A percentile compares a stretch with the other conserved stretches of the same genome.
Evolutionary conservation across 2,329 filamentous ascomycete species (phyloP).

Genomic region (Fusarium phyllophilum): DNA sequence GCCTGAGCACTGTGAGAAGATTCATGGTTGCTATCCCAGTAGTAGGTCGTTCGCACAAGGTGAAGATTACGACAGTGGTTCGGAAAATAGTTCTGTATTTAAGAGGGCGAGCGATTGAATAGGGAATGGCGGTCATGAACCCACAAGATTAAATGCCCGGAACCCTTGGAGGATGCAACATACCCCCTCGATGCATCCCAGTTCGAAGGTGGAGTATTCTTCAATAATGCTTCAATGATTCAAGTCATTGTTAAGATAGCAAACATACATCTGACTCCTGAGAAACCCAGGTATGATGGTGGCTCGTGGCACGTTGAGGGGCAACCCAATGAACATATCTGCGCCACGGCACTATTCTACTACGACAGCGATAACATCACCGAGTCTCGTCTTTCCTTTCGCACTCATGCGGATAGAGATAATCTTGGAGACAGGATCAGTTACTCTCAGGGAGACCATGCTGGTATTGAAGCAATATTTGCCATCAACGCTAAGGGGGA

Average conservation of each 20-base stretch:
- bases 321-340: conserved; percentile 70
- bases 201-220: conserved; percentile 43
- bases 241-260: conserved; percentile 73
- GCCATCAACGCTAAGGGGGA: conserved; percentile 40
- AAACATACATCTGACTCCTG: conserved; percentile 68
- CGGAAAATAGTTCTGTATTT: neutral
- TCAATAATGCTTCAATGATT: conserved; percentile 48
- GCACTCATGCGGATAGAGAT: conserved; percentile 50
- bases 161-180: neutral
- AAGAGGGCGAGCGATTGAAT: neutral
- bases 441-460: conserved; percentile 47
- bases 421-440: conserved; percentile 38
- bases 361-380: conserved; percentile 70
- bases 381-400: conserved; percentile 61
- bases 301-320: conserved; percentile 67
- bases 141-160: conserved; percentile 16
- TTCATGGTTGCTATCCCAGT: neutral
- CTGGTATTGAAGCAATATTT: conserved; percentile 49
- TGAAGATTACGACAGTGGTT: neutral
- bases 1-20: conserved; percentile 24
- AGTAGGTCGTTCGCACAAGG: neutral
- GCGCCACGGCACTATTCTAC: conserved; percentile 70
- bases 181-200: conserved; percentile 25
- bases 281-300: conserved; percentile 63
- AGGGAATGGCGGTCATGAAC: neutral